Evolutionary conservation across 2,329 filamentous ascomycete genomes (phyloP), one percentile per base, ranked within the genome.

Genomic region (Neofusicoccum sp.): DNA sequence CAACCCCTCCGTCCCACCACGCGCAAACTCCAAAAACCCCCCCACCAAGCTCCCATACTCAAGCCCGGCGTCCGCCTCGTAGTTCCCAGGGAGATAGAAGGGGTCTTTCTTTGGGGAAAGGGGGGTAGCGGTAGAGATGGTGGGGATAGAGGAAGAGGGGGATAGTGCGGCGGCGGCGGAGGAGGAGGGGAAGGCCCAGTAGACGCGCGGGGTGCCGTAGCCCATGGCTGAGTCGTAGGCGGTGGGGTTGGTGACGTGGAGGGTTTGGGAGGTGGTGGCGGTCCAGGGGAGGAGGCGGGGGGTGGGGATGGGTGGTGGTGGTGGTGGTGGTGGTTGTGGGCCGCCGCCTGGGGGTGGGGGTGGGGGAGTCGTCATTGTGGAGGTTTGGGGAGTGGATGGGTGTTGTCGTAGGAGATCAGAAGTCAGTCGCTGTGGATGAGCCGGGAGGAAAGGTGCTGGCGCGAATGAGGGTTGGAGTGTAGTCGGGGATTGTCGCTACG

Each of bases 201-300:
- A 57, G 11, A 33, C 26, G 4, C 38, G 38, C 53, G 41, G 53
- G 38, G 28, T 26, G 28, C 53, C 53, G 41, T 57, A 57, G 12
- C 53, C 53, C 38, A 57, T 9, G 16, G 53, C 53, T 3, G 53
- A 43, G 41, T 57, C 53, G 40, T 57, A 57, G 53, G 34, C 53
- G 53, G 53, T 33, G 7, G 53, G 53, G 30, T 4, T 57, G 53
- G 24, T 40, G 12, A 0, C 14, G 14, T 2, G 49, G 40, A 2
- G 33, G 4, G 1, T 34, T 36, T 24, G 34, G 12, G 34, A 40
- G 20, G 24, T 12, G 6, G 49, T 9, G 49, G 49, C 40, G 41
- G 34, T 34, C 34, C 12, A 14, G 24, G 49, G 26, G 31, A 54
- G 49, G 26, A 20, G 16, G 20, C 26, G 24, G 11, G 49, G 12